A percentile compares a stretch with the other conserved stretches of the same genome.
Conservation (phyloP, 345 rosid genomes). For the Eucalyptus decipiens region DNA sequence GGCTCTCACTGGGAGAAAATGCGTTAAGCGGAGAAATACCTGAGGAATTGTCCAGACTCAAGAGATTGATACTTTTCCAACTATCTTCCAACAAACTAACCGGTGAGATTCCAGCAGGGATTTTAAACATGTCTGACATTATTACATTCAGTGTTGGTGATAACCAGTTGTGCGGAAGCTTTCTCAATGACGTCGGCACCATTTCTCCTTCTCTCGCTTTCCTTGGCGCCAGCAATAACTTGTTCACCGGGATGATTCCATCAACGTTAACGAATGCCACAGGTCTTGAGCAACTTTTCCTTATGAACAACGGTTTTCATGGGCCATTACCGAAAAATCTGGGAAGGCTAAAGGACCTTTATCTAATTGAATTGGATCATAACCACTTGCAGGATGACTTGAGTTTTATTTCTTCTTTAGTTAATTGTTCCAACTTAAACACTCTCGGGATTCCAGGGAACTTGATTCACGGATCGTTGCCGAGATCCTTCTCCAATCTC, state of each 20-base stretch:
- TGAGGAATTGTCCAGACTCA: background rate
- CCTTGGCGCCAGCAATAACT: rapidly evolving
- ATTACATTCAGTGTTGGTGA: rapidly evolving
- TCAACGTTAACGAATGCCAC: background rate
- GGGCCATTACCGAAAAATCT: background rate
- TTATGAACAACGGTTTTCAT: rapidly evolving
- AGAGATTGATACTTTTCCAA: background rate
- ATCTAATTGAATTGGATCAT: rapidly evolving
- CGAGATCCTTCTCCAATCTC: background rate
- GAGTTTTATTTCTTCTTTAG: too few species aligned
- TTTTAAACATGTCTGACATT: background rate
- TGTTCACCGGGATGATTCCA: background rate
- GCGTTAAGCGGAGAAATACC: background rate
- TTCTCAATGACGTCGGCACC: background rate
- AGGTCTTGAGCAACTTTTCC: rapidly evolving
- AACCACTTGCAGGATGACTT: background rate
- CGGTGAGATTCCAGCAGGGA: background rate
- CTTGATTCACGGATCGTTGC: background rate
- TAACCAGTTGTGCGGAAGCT: too few species aligned
- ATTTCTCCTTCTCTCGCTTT: rapidly evolving
- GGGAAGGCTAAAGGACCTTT: background rate
- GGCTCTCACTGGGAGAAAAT: rapidly evolving
- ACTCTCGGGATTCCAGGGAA: too few species aligned
- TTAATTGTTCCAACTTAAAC: too few species aligned
- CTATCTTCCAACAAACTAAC: background rate